Percentiles rank a stretch among this genome's conserved stretches.
phyloP scores from a whole-genome alignment of 2,329 filamentous ascomycete species.

The Fusarium pseudonygamai region DNA sequence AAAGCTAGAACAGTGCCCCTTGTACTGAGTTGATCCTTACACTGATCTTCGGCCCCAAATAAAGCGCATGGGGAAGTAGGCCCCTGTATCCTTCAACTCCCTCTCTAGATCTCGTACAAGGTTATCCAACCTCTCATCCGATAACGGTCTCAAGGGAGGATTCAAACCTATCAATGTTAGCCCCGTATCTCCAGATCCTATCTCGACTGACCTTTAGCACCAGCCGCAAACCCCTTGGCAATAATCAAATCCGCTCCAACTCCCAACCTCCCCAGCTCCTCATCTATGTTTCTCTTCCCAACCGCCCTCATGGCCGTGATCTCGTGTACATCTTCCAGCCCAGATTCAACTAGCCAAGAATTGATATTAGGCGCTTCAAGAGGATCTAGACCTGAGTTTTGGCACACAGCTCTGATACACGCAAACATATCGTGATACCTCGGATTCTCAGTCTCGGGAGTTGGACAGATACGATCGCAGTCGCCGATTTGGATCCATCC shows the following conservation, averaged over 20 bases:
- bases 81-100: background rate
- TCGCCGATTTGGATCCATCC: constrained; percentile 14
- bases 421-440: constrained; percentile 9
- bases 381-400: constrained; percentile 2
- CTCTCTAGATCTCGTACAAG: background rate
- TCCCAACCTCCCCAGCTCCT: background rate
- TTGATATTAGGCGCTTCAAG: constrained; percentile 5
- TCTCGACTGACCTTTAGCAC: background rate
- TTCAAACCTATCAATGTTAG: background rate
- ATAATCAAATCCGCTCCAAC: background rate
- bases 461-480: constrained; percentile 10
- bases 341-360: background rate
- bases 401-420: background rate
- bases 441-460: background rate
- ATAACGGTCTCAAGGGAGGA: background rate
- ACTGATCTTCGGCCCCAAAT: background rate
- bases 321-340: background rate
- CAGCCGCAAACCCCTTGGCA: constrained; percentile 1
- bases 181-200: too few species aligned
- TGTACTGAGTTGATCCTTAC: background rate
- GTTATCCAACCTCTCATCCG: background rate
- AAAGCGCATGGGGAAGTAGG: constrained; percentile 2
- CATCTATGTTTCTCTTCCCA: background rate
- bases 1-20: too few species aligned
- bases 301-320: background rate